These are phyloP conservation scores for Pisolithus tinctorius DNA, from an alignment of 768 basidiomycete species.

Conservation along the genomic window DNA sequence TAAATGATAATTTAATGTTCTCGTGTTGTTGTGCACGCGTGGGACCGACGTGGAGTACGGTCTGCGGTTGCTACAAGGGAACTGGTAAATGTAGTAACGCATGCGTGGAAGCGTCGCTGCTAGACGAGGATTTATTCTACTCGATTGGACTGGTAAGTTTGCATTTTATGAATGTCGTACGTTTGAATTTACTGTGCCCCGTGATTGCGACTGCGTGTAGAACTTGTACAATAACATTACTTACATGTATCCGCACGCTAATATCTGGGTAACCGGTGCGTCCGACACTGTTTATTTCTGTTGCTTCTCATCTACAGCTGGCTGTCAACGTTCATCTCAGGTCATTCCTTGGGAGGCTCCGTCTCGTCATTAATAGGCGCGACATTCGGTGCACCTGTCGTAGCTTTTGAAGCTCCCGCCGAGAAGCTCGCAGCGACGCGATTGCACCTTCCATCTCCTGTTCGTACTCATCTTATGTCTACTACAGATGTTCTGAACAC, in stretches of 20 bases:
- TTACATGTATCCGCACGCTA: conserved; percentile 81
- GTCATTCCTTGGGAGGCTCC: conserved; percentile 81
- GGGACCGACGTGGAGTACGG: conserved; percentile 90
- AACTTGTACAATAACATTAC: conserved; percentile 90
- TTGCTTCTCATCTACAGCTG: background rate
- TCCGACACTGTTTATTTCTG: conserved; percentile 7
- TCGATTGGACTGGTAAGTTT: conserved; percentile 71
- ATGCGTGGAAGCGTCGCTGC: conserved; percentile 73
- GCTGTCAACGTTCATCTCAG: conserved; percentile 10
- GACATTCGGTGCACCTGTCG: conserved; percentile 90
- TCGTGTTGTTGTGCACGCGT: conserved; percentile 95
- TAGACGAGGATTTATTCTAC: conserved; percentile 84
- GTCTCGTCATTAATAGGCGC: conserved; percentile 78
- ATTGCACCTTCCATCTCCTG: conserved; percentile 83
- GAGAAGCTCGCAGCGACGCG: conserved; percentile 67
- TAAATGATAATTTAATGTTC: conserved; percentile 94
- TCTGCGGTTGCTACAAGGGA: conserved; percentile 81
- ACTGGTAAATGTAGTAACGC: conserved; percentile 69
- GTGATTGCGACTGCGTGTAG: conserved; percentile 31
- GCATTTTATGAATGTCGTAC: background rate
- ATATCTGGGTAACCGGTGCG: conserved; percentile 81
- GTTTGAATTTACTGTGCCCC: background rate
- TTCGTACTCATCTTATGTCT: conserved; percentile 27
- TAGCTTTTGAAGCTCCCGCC: conserved; percentile 82
- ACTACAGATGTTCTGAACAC: background rate